Percentiles rank a stretch among this genome's conserved stretches.
Conservation (phyloP, 805 yeast species). For the Metschnikowia picachoensis region DNA sequence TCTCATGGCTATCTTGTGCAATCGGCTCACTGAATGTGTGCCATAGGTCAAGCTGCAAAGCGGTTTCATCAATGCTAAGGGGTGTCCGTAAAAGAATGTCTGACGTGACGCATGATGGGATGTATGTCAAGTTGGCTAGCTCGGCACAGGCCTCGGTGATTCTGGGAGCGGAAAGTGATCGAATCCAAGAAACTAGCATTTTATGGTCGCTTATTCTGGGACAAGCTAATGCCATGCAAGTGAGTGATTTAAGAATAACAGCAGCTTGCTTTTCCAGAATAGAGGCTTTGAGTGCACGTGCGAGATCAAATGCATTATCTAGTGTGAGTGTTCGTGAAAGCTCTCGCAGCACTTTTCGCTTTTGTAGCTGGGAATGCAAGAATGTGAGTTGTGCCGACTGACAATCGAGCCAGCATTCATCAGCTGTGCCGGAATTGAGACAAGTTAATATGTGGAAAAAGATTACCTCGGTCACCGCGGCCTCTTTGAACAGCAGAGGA, state of each 20-base stretch:
- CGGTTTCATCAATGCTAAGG: slow-evolving; percentile 25
- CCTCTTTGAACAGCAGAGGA: slow-evolving; percentile 5
- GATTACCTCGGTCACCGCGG: slow-evolving; percentile 11
- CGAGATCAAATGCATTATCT: not conserved
- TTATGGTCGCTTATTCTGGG: not conserved
- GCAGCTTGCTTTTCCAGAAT: not conserved
- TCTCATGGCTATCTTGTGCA: slow-evolving; percentile 19
- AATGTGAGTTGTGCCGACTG: slow-evolving; percentile 7
- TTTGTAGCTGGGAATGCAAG: slow-evolving; percentile 2
- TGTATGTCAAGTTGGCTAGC: slow-evolving; percentile 23
- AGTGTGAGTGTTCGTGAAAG: not conserved
- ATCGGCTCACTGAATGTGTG: slow-evolving; percentile 22
- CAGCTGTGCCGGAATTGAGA: slow-evolving; percentile 5
- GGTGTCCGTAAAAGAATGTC: slow-evolving; percentile 41
- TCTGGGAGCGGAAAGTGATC: slow-evolving; percentile 27
- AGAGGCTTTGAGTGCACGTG: not conserved
- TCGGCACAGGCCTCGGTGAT: slow-evolving; percentile 32
- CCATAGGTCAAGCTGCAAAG: slow-evolving; percentile 39
- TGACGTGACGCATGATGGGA: slow-evolving; percentile 38
- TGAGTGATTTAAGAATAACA: not conserved
- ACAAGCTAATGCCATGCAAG: slow-evolving; percentile 6
- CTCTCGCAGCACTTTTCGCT: not conserved
- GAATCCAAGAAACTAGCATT: slow-evolving; percentile 26
- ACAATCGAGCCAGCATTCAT: slow-evolving; percentile 9
- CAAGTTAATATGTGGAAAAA: slow-evolving; percentile 16